Base-by-base conservation (phyloP, 106 monocot species). In the Acorus calamus region DNA sequence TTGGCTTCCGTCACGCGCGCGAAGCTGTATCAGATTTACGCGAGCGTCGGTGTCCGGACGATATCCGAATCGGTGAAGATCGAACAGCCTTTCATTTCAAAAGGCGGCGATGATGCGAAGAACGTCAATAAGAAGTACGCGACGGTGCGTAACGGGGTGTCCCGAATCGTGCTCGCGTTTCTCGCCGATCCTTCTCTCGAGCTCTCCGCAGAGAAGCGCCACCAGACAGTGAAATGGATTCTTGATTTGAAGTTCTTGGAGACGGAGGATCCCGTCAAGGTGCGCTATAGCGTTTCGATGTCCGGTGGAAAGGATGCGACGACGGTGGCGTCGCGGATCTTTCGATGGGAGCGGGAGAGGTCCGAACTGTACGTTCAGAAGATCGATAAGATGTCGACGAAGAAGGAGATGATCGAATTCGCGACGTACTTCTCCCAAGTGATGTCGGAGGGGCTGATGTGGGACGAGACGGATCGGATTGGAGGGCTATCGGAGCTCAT, bases 151-250 rank as follows among this genome's bases (percentile, higher is more conserved):
- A 49, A 12, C 8, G 79, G 79, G 5, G 41, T 86, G 62, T 43
- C 82, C 65, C 69, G 42, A 57, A 66, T 82, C 6, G 14, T 77
- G n/a, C 71, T 85, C 28, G 80, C 65, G 5, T 85, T 82, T 73
- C 76, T 86, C 11, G 75, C 75, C 0, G 62, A 75, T 62, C 75
- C 79, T 8, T 46, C 63, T 6, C 59, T 73, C 52, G 76, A 68
- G 55, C 69, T 82, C 6, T 48, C 14, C 11, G 8, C 10, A 8
- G 48, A 74, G 11, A 45, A 72, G 43, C 62, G 81, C 68, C 79
- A 79, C 11, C 10, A 63, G 50, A 73, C 65, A 44, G 69, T 66
- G 1, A 49, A 68, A 5, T 59, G 2, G 10, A 75, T 86, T 49
- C 11, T 61, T 58, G 50, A 79, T 76, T 28, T 76, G 6, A 59